Evolutionary conservation across 1,284 basidiomycete species (phyloP).

Genomic region (Ceratobasidium sp.): DNA sequence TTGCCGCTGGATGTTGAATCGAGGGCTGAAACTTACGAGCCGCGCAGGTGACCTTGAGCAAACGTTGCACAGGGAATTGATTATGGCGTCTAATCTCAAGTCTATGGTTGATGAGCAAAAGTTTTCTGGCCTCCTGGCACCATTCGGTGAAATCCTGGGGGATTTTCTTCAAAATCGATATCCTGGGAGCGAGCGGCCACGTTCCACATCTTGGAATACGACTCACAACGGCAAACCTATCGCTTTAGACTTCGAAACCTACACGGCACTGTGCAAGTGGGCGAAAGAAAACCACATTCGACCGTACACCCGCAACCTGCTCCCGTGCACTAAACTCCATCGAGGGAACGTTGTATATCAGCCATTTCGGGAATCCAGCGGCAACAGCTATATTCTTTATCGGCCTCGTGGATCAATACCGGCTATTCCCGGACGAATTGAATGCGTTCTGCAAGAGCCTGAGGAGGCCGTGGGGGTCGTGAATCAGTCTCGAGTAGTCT

Average conservation of each 20-base stretch:
- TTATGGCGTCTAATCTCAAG: no score
- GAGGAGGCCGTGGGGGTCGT: not conserved
- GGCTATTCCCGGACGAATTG: not conserved
- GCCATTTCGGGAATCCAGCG: not conserved
- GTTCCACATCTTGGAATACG: not conserved
- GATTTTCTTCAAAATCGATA: not conserved
- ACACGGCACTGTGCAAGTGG: not conserved
- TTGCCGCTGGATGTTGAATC: not conserved
- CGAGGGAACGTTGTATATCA: not conserved
- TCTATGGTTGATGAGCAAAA: not conserved
- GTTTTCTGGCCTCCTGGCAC: not conserved
- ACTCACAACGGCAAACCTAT: constrained; percentile 4
- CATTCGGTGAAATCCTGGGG: not conserved
- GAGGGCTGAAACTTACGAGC: not conserved
- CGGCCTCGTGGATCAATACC: not conserved
- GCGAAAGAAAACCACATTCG: not conserved
- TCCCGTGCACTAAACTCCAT: not conserved
- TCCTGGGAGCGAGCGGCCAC: not conserved
- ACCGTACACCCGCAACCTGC: not conserved
- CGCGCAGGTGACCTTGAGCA: not conserved
- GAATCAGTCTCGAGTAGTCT: not conserved
- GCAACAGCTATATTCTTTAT: not conserved
- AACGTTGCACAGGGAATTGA: no score
- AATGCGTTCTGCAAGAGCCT: constrained; percentile 1
- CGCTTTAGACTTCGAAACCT: not conserved